Conservation (phyloP, 192 early-diverging fungal genomes). For the Linnemannia schmuckeri region DNA sequence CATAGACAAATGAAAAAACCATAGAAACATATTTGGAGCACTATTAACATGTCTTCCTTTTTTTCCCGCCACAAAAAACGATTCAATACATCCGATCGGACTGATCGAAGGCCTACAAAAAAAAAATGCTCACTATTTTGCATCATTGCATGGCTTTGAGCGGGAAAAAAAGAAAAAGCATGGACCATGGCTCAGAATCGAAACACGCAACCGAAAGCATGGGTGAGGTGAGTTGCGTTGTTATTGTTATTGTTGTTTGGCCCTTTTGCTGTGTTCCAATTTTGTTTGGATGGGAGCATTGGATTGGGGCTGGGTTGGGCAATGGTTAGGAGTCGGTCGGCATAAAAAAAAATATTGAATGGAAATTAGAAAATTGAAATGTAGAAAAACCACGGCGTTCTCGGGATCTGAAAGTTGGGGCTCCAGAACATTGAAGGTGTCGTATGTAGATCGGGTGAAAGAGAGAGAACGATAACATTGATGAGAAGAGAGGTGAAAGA, state of each 20-base stretch:
- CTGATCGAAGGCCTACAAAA: background rate
- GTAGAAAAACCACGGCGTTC: too few relatives aligned
- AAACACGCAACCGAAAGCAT: background rate
- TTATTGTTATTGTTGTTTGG: background rate
- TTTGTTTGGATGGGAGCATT: slow-evolving; percentile 11
- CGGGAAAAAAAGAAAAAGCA: background rate
- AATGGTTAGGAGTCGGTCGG: too few relatives aligned
- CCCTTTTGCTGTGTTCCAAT: slow-evolving; percentile 23
- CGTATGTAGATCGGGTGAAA: too few relatives aligned
- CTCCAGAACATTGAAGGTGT: too few relatives aligned
- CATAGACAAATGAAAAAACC: background rate
- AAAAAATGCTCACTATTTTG: background rate
- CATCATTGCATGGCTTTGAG: background rate
- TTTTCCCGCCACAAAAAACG: background rate
- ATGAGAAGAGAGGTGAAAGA: too few relatives aligned
- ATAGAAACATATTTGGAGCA: background rate
- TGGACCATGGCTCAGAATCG: background rate
- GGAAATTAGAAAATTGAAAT: too few relatives aligned
- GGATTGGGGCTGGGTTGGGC: too few relatives aligned
- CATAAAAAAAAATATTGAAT: too few relatives aligned
- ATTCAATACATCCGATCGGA: too few relatives aligned
- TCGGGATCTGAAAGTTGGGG: too few relatives aligned
- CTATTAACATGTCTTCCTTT: background rate
- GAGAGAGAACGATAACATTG: too few relatives aligned
- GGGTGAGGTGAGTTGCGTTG: background rate